These are phyloP conservation scores for Leccinum subgranulosum DNA, from an alignment of 768 basidiomycete species.

Conservation along the genomic window DNA sequence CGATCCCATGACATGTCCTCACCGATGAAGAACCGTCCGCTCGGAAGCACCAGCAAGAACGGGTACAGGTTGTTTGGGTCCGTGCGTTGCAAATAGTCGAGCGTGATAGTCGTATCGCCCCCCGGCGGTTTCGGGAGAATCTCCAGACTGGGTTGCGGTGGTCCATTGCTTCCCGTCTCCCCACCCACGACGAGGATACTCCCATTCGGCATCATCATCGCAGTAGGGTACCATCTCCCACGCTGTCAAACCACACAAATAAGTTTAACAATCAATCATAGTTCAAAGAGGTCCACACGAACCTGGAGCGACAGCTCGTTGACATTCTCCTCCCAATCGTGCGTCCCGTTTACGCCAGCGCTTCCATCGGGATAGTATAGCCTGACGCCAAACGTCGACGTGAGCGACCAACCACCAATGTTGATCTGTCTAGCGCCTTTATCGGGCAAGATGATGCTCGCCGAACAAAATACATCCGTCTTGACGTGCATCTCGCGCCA, in stretches of 20 bases:
- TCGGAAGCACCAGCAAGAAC: constrained; percentile 69
- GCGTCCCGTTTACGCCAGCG: constrained; percentile 66
- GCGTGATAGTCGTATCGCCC: constrained; percentile 54
- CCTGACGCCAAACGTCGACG: constrained; percentile 70
- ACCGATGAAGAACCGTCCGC: constrained; percentile 70
- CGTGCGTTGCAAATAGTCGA: constrained; percentile 68
- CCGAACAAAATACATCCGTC: constrained; percentile 80
- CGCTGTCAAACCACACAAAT: constrained; percentile 32
- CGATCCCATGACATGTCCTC: constrained; percentile 16
- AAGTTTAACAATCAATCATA: neutral
- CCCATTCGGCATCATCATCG: constrained; percentile 70
- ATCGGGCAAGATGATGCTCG: constrained; percentile 69
- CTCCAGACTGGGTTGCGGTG: constrained; percentile 67
- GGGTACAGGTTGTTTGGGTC: constrained; percentile 83
- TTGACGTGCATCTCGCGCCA: constrained; percentile 80
- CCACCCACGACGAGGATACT: constrained; percentile 73
- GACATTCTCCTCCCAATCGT: constrained; percentile 77
- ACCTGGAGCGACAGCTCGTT: constrained; percentile 60
- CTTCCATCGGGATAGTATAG: constrained; percentile 69
- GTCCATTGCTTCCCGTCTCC: constrained; percentile 66
- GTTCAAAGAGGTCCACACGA: neutral
- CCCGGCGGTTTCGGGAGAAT: constrained; percentile 65
- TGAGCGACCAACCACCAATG: constrained; percentile 55
- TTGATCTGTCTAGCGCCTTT: constrained; percentile 45
- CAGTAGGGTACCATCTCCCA: constrained; percentile 72